phyloP scores from a whole-genome alignment of 345 rosid species.

The Salix exigua region DNA sequence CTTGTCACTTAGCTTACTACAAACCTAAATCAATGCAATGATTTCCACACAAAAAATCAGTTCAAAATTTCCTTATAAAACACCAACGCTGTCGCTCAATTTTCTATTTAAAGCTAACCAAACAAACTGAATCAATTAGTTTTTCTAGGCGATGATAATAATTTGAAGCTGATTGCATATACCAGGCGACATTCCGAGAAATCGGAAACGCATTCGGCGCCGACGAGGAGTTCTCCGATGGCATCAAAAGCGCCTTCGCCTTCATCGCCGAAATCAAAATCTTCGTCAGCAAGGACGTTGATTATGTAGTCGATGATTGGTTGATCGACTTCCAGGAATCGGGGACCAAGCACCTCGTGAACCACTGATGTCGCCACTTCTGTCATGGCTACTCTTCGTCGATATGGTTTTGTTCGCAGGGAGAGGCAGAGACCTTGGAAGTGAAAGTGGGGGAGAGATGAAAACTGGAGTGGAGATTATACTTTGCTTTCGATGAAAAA shows the following conservation, averaged over 20 bases:
- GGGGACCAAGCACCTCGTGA: slow-evolving; percentile 75
- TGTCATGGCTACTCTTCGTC: slow-evolving; percentile 42
- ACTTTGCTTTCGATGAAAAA: neutral
- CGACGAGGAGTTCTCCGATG: slow-evolving; percentile 87
- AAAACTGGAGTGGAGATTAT: too few species aligned
- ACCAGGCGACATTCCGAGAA: slow-evolving; percentile 76
- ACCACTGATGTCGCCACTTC: slow-evolving; percentile 89
- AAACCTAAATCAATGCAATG: slow-evolving; percentile 47
- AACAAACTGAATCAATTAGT: too few species aligned
- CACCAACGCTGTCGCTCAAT: too few species aligned
- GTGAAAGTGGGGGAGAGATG: neutral
- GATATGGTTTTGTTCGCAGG: neutral
- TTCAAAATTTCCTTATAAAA: too few species aligned
- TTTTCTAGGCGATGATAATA: neutral
- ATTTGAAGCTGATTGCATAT: neutral
- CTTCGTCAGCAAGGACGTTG: slow-evolving; percentile 97
- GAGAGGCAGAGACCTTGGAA: neutral
- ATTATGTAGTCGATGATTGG: slow-evolving; percentile 92
- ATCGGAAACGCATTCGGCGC: slow-evolving; percentile 82
- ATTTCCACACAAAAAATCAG: slow-evolving; percentile 3
- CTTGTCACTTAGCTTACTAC: slow-evolving; percentile 68
- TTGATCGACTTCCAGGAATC: slow-evolving; percentile 73
- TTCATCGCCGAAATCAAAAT: slow-evolving; percentile 89
- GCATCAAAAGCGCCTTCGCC: slow-evolving; percentile 92
- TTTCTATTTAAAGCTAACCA: too few species aligned